A percentile compares a stretch with the other conserved stretches of the same genome.
Evolutionary conservation across 2,329 filamentous ascomycete species (phyloP).

Genomic region (Neonectria punicea): DNA sequence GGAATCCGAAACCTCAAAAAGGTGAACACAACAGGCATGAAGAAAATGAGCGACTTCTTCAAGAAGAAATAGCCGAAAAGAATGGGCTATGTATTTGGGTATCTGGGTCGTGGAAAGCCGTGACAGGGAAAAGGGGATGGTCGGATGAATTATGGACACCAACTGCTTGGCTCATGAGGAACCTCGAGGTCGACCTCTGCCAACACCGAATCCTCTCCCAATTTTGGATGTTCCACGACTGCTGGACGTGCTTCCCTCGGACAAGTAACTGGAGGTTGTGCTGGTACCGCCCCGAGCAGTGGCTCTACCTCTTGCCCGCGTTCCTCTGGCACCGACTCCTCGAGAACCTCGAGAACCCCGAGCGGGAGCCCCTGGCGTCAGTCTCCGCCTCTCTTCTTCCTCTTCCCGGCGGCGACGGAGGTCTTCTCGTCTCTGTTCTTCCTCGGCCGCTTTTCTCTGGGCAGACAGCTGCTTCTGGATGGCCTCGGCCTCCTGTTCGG

Average conservation of each 20-base stretch:
- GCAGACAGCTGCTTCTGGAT: slow-evolving; percentile 78
- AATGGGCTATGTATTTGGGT: slow-evolving; percentile 42
- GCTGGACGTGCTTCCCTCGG: slow-evolving; percentile 43
- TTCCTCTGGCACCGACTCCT: slow-evolving; percentile 45
- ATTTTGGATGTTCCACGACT: slow-evolving; percentile 50
- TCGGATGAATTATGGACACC: slow-evolving; percentile 2
- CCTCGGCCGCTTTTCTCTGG: slow-evolving; percentile 80
- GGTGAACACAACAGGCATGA: slow-evolving; percentile 92
- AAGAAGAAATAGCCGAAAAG: slow-evolving; percentile 65
- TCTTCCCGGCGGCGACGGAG: slow-evolving; percentile 72
- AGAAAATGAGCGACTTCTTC: slow-evolving; percentile 96
- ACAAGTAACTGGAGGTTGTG: slow-evolving; percentile 41
- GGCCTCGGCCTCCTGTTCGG: slow-evolving; percentile 86
- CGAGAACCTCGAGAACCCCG: slow-evolving; percentile 47
- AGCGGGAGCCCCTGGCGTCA: slow-evolving; percentile 42
- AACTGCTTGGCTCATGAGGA: slow-evolving; percentile 38
- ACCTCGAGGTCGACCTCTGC: slow-evolving; percentile 48
- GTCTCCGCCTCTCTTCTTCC: slow-evolving; percentile 58
- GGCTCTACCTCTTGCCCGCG: slow-evolving; percentile 43
- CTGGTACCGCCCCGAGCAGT: slow-evolving; percentile 39
- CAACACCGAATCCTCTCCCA: slow-evolving; percentile 48
- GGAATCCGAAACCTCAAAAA: slow-evolving; percentile 87
- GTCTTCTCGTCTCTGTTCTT: slow-evolving; percentile 81
- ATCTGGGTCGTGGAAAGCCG: slow-evolving; percentile 40
- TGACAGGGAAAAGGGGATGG: slow-evolving; percentile 9